phyloP scores from a whole-genome alignment of 306 rosid genomes.

The Dalbergia cochinchinensis region DNA sequence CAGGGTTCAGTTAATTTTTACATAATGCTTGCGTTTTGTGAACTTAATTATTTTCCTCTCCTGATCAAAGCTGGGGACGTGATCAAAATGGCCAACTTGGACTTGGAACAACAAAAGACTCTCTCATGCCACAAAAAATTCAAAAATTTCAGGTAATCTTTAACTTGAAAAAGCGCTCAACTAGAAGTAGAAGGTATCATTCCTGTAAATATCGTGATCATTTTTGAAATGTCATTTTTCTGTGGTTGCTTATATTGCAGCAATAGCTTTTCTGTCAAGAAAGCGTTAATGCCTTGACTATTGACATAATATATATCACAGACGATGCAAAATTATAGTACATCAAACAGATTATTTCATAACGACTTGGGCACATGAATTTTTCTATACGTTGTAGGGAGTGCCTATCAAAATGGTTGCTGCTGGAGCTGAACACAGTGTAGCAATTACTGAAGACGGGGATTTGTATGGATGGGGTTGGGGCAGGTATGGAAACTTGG shows the following conservation, averaged over 20 bases:
- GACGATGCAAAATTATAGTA: too few species aligned
- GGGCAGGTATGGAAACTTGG: conserved; percentile 97
- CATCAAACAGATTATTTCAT: neutral
- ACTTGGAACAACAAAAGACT: conserved; percentile 85
- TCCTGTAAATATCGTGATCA: neutral
- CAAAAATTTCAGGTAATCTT: conserved; percentile 76
- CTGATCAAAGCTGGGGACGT: conserved; percentile 86
- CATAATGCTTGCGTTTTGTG: neutral
- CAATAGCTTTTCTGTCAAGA: too few species aligned
- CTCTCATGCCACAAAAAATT: conserved; percentile 85
- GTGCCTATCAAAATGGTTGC: conserved; percentile 87
- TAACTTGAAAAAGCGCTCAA: conserved; percentile 2
- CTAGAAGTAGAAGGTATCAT: neutral
- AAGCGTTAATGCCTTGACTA: too few species aligned
- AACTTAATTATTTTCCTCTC: conserved; percentile 30
- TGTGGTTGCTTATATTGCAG: too few species aligned
- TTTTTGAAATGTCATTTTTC: neutral
- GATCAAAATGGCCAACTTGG: conserved; percentile 98
- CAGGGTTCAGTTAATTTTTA: neutral
- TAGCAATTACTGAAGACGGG: conserved; percentile 86
- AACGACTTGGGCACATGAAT: neutral
- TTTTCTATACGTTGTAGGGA: conserved; percentile 62
- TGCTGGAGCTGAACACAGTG: conserved; percentile 99
- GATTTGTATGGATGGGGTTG: conserved; percentile 96
- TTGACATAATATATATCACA: too few species aligned